Percentiles rank a stretch among this genome's conserved stretches.
Evolutionary conservation across 148 eudicot species (phyloP).

Genomic region (Persicaria tinctoria): DNA sequence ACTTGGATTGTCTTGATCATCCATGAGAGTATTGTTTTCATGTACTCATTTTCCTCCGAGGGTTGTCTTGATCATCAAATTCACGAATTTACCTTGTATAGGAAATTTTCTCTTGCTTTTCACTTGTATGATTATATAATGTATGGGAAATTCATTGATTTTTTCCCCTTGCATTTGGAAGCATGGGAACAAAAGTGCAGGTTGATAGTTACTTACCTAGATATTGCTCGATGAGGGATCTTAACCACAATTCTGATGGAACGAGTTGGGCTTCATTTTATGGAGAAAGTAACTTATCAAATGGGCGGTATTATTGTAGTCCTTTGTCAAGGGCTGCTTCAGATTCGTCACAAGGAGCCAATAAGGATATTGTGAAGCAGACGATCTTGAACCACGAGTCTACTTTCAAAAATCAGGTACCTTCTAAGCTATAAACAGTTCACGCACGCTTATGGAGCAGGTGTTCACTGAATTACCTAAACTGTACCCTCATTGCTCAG

Average conservation of each 20-base stretch:
- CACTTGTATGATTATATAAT: neutral
- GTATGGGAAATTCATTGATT: constrained; percentile 5
- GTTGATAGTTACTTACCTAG: constrained; percentile 50
- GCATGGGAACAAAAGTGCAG: constrained; percentile 81
- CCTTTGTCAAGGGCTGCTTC: constrained; percentile 26
- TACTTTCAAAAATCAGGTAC: constrained; percentile 69
- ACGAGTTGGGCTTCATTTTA: constrained; percentile 60
- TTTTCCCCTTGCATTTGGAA: constrained; percentile 25
- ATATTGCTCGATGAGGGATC: constrained; percentile 65
- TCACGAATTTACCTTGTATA: neutral
- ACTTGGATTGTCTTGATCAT: no score
- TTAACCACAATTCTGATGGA: constrained; percentile 52
- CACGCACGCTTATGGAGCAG: no score
- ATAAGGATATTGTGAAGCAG: constrained; percentile 61
- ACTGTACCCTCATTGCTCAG: constrained; percentile 18
- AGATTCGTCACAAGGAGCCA: constrained; percentile 41
- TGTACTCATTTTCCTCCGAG: no score
- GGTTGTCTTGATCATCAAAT: no score
- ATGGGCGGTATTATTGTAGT: constrained; percentile 43
- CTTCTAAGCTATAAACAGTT: neutral
- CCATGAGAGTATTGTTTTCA: no score
- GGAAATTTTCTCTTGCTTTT: neutral
- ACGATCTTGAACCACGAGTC: constrained; percentile 85
- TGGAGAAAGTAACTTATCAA: constrained; percentile 40
- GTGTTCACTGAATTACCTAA: neutral